Evolutionary conservation across 495 filamentous ascomycete species (phyloP).

Genomic region (Pyrenula massariospora): DNA sequence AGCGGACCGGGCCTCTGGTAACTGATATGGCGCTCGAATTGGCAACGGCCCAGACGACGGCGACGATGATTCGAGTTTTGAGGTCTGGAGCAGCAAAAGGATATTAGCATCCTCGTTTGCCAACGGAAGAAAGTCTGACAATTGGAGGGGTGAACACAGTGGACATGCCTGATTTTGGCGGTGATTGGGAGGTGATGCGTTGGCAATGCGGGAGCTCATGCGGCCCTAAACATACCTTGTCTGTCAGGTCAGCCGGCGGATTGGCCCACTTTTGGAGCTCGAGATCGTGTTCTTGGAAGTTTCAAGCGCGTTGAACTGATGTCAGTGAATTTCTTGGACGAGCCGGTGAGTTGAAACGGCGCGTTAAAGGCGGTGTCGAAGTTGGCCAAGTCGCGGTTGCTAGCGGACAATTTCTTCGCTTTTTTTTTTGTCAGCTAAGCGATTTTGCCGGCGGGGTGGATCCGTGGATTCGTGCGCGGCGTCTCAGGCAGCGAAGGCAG

Average conservation of each 20-base stretch:
- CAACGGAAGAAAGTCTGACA: neutral
- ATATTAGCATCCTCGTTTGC: neutral
- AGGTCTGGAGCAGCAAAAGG: neutral
- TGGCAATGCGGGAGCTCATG: slow-evolving; percentile 31
- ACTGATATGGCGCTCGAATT: neutral
- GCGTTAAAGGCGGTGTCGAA: neutral
- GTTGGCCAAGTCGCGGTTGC: neutral
- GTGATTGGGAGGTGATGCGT: slow-evolving; percentile 31
- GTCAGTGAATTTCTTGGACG: neutral
- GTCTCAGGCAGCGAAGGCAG: neutral
- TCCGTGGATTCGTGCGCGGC: neutral
- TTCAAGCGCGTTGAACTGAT: neutral
- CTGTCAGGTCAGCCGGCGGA: slow-evolving; percentile 17
- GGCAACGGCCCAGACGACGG: neutral
- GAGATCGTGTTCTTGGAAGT: neutral
- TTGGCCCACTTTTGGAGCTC: neutral
- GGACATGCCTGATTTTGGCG: slow-evolving; percentile 8
- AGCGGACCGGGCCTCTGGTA: slow-evolving; percentile 6
- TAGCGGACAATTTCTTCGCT: neutral
- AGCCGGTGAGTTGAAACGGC: neutral
- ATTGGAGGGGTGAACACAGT: slow-evolving; percentile 10
- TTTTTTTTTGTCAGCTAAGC: neutral
- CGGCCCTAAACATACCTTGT: slow-evolving; percentile 31
- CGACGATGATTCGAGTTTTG: neutral
- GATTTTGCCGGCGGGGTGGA: neutral